Conservation (phyloP, 192 early-diverging fungal species). For the Cladochytrium replicatum region DNA sequence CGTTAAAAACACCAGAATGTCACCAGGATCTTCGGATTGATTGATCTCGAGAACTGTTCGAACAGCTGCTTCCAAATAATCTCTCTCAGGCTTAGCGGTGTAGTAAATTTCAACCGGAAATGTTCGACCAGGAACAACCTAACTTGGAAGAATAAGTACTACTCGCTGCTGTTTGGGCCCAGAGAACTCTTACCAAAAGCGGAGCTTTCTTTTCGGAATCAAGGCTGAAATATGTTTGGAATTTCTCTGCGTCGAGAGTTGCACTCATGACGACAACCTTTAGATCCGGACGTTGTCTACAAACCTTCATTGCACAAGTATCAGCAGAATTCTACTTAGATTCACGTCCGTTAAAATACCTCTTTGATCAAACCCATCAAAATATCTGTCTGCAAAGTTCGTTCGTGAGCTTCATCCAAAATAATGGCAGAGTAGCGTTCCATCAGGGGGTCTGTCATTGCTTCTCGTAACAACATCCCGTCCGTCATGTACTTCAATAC, state of each 20-base stretch:
- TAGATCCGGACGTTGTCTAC: conserved; percentile 63
- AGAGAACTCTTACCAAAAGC: conserved; percentile 71
- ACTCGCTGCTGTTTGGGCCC: no score
- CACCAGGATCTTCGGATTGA: conserved; percentile 83
- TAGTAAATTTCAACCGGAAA: conserved; percentile 99
- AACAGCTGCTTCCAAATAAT: conserved; percentile 95
- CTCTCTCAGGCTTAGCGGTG: conserved; percentile 92
- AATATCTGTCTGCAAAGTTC: conserved; percentile 93
- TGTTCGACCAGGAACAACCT: conserved; percentile 85
- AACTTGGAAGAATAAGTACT: not conserved
- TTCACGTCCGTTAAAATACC: no score
- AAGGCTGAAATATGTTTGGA: conserved; percentile 94
- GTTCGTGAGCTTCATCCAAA: conserved; percentile 97
- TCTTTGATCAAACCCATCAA: conserved; percentile 97
- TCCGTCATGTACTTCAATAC: conserved; percentile 96
- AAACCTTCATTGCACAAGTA: conserved; percentile 49
- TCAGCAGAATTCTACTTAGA: no score
- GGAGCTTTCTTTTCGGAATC: conserved; percentile 94
- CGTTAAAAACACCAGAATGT: conserved; percentile 94
- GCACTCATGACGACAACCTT: conserved; percentile 96
- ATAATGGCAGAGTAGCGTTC: conserved; percentile 88
- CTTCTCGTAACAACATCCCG: conserved; percentile 97
- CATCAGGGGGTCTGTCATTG: conserved; percentile 89
- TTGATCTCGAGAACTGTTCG: conserved; percentile 93
- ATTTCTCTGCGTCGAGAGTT: conserved; percentile 96